These are phyloP conservation scores for Trypanosoma lewisi DNA, from an alignment of 208 protist species.

Conservation along the genomic window DNA sequence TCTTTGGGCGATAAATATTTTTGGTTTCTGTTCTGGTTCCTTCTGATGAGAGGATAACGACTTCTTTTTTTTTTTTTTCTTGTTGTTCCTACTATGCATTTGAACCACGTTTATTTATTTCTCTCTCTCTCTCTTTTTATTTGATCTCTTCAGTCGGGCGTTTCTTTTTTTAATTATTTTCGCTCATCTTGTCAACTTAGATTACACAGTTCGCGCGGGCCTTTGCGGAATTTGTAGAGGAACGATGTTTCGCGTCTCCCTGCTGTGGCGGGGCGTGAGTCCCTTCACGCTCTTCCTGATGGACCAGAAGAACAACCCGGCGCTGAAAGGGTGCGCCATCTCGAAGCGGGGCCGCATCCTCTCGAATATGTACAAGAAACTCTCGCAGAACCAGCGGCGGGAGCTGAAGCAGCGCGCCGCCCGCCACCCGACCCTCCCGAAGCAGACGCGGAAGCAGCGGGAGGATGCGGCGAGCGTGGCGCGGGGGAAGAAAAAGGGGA, in stretches of 20 bases:
- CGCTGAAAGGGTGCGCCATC: conserved; percentile 65
- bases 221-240: background rate
- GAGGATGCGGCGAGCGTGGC: background rate
- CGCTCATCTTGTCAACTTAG: background rate
- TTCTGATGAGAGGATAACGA: too few relatives aligned
- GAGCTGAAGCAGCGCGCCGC: conserved; percentile 64
- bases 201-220: background rate
- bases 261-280: conserved; percentile 65
- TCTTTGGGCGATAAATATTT: background rate
- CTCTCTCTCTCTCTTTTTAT: too few relatives aligned
- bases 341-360: conserved; percentile 57
- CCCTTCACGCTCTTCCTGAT: conserved; percentile 88
- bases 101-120: too few relatives aligned
- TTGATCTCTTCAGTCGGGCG: background rate
- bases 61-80: too few relatives aligned
- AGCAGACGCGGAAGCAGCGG: conserved; percentile 28
- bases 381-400: conserved; percentile 50
- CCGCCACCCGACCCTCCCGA: conserved; percentile 48
- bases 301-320: conserved; percentile 86
- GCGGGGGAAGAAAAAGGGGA: conserved; percentile 21
- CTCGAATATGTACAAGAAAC: conserved; percentile 84
- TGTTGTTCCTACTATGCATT: too few relatives aligned
- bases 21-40: background rate
- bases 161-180: conserved; percentile 12
- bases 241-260: conserved; percentile 63